These are phyloP conservation scores for Piper betle DNA, from an alignment of 164 flowering plant genomes.

Conservation along the genomic window DNA sequence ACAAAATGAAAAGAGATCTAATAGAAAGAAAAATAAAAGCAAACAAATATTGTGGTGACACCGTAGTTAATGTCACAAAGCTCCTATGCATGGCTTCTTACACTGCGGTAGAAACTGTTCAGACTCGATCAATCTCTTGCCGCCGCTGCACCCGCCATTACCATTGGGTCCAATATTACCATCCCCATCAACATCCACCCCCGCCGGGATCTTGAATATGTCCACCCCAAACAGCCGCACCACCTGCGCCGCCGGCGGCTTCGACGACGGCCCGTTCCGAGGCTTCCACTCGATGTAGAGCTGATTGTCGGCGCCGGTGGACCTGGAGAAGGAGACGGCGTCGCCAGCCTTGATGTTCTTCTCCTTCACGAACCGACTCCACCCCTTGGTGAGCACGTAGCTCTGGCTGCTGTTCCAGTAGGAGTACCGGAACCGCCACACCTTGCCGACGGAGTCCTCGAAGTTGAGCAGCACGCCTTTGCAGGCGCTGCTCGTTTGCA, in stretches of 20 bases:
- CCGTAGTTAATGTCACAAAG: conserved; percentile 31
- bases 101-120: conserved; percentile 28
- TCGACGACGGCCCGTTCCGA: conserved; percentile 9
- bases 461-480: conserved; percentile 61
- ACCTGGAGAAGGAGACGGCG: conserved; percentile 43
- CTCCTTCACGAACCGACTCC: conserved; percentile 92
- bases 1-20: not conserved
- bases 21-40: not conserved
- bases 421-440: conserved; percentile 85
- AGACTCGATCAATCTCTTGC: conserved; percentile 38
- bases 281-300: conserved; percentile 61
- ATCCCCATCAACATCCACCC: conserved; percentile 5
- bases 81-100: conserved; percentile 50
- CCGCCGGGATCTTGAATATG: conserved; percentile 36
- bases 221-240: conserved; percentile 74
- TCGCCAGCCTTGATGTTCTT: conserved; percentile 72
- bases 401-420: conserved; percentile 95
- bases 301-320: conserved; percentile 41
- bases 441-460: conserved; percentile 58
- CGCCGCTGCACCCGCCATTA: no score
- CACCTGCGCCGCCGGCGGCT: conserved; percentile 17
- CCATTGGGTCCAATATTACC: no score
- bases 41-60: no score
- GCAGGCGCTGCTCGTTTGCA: conserved; percentile 27
- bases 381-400: conserved; percentile 80